A percentile compares a stretch with the other conserved stretches of the same genome.
Conservation (phyloP, 768 basidiomycete genomes). For the Suillus weaverae region DNA sequence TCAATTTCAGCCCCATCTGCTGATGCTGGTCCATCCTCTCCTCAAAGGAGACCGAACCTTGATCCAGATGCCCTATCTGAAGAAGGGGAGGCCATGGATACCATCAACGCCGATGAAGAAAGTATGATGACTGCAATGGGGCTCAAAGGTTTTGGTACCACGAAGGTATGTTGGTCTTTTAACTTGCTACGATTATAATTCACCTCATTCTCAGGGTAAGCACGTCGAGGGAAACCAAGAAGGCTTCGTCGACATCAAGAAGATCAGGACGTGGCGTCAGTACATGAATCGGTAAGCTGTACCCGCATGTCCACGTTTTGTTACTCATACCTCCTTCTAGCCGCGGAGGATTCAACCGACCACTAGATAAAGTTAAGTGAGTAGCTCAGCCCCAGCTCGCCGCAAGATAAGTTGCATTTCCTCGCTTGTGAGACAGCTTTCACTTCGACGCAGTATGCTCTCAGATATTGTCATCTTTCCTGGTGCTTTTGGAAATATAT, state of each 20-base stretch:
- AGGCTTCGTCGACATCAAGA: slow-evolving; percentile 66
- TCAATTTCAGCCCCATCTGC: neutral
- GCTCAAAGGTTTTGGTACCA: slow-evolving; percentile 80
- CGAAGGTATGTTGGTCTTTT: slow-evolving; percentile 59
- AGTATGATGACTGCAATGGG: slow-evolving; percentile 94
- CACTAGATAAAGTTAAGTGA: slow-evolving; percentile 94
- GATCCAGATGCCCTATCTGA: slow-evolving; percentile 49
- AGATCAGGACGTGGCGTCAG: slow-evolving; percentile 90
- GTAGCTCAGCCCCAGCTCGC: neutral
- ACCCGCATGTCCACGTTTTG: slow-evolving; percentile 6
- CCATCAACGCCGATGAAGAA: slow-evolving; percentile 66
- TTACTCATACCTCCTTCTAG: slow-evolving; percentile 36
- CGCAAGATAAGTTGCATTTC: slow-evolving; percentile 20
- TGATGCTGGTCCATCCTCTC: slow-evolving; percentile 7
- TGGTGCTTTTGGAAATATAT: neutral
- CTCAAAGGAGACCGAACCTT: slow-evolving; percentile 32
- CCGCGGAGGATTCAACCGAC: slow-evolving; percentile 87
- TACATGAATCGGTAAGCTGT: slow-evolving; percentile 91
- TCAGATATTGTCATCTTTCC: neutral
- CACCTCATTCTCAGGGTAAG: slow-evolving; percentile 55
- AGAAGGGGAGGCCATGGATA: slow-evolving; percentile 50
- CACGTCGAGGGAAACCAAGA: slow-evolving; percentile 83
- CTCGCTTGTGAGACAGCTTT: neutral
- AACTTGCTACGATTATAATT: slow-evolving; percentile 4
- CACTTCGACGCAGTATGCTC: slow-evolving; percentile 1